A percentile compares a stretch with the other conserved stretches of the same genome.
Conservation (phyloP, 78 protist genomes). For the Cyanophora paradoxa region DNA sequence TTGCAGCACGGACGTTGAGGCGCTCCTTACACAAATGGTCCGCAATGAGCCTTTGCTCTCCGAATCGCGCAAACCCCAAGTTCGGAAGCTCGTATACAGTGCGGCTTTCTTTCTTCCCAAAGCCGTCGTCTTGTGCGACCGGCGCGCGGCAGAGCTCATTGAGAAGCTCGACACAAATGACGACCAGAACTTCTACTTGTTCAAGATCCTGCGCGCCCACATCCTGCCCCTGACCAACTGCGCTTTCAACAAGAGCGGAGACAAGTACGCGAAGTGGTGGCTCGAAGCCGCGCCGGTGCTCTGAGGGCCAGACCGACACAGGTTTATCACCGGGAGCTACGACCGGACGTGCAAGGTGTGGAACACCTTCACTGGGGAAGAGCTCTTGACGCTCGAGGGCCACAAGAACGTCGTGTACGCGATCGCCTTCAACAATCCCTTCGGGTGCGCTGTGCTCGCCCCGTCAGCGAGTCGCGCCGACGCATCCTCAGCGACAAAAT, state of each 20-base stretch:
- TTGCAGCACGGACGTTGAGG: slow-evolving; percentile 39
- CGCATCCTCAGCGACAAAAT: slow-evolving; percentile 36
- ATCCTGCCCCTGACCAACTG: slow-evolving; percentile 69
- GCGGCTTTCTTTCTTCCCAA: not conserved
- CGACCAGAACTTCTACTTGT: slow-evolving; percentile 27
- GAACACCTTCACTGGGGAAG: slow-evolving; percentile 62
- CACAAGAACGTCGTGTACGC: slow-evolving; percentile 76
- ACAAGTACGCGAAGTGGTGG: not conserved
- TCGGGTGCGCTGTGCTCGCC: too few species aligned
- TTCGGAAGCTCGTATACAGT: slow-evolving; percentile 28
- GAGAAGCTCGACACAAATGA: slow-evolving; percentile 24
- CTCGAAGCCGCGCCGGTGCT: not conserved
- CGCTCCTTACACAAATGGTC: slow-evolving; percentile 24
- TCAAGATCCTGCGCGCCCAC: slow-evolving; percentile 61
- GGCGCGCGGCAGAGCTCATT: not conserved
- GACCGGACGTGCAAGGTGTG: slow-evolving; percentile 72
- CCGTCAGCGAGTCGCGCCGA: too few species aligned
- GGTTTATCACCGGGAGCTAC: slow-evolving; percentile 62
- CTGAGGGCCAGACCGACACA: not conserved
- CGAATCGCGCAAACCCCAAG: slow-evolving; percentile 26
- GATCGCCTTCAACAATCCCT: slow-evolving; percentile 70
- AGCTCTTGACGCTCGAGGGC: slow-evolving; percentile 55
- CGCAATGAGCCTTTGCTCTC: slow-evolving; percentile 47
- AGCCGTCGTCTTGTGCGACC: not conserved
- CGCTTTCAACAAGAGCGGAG: slow-evolving; percentile 59